Conservation (phyloP, 108 stramenopile species). For the Seminavis robusta region DNA sequence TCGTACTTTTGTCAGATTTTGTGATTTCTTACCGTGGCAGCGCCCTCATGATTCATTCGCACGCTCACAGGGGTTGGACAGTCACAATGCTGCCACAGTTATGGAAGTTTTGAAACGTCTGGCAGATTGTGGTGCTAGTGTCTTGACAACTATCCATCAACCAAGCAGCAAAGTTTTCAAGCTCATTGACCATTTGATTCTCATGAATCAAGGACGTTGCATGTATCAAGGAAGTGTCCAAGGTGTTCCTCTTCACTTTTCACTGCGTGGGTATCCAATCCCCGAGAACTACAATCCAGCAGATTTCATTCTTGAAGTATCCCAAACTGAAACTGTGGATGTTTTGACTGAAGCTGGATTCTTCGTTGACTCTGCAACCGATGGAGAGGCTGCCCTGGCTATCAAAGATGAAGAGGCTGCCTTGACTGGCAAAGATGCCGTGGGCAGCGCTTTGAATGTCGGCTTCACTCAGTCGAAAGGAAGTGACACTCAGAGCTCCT, state of each 20-base stretch:
- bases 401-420: too few relatives aligned
- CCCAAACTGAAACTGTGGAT: too few relatives aligned
- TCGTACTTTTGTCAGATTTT: constrained; percentile 4
- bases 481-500: too few relatives aligned
- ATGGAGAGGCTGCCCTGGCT: too few relatives aligned
- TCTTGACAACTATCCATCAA: constrained; percentile 69
- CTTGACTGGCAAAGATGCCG: too few relatives aligned
- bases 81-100: constrained; percentile 42
- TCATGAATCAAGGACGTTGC: constrained; percentile 33
- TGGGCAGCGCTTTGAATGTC: too few relatives aligned
- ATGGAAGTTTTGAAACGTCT: constrained; percentile 52
- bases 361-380: too few relatives aligned
- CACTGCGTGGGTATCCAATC: constrained; percentile 50
- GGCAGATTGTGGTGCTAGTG: constrained; percentile 41
- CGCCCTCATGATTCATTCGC: background rate
- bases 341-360: too few relatives aligned
- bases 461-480: too few relatives aligned
- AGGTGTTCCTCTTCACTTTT: constrained; percentile 41
- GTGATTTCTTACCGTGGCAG: background rate
- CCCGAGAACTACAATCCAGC: constrained; percentile 76
- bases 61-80: constrained; percentile 44
- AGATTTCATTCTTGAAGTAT: constrained; percentile 75
- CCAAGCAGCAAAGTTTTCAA: constrained; percentile 54
- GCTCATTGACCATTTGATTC: constrained; percentile 46
- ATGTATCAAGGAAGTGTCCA: constrained; percentile 30